Evolutionary conservation across 2,329 filamentous ascomycete genomes (phyloP), one percentile per base, ranked within the genome.

Genomic region (Fusarium sublunatum): DNA sequence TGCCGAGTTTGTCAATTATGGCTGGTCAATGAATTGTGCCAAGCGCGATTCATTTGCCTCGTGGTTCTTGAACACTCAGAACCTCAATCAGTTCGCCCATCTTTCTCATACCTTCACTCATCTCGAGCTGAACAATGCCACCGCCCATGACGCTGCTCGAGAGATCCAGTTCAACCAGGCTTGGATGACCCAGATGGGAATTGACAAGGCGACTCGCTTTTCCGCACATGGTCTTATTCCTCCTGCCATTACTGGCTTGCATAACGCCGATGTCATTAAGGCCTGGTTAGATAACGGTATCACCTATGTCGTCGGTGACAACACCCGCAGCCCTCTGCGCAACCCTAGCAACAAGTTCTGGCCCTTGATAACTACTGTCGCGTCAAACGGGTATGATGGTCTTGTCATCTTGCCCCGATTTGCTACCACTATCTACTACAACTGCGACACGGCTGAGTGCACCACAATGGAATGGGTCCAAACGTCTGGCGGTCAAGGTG

Each of bases 371-470:
- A 64, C 58, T 22, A 58, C 46, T 13, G 60, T 65, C 7, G 60
- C 51, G 2, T 44, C 22, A 12, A 65, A 65, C 15, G 62, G 62
- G 3, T 65, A 65, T 24, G 50, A 49, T 6, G 60, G 60, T 4
- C 35, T 65, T 0, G 51, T 53, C 9, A 53, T 65, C 11, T 12
- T 61, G 19, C 62, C 62, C 22, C 62, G 62, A 5, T 65, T 42
- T 28, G 53, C 62, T 2, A 65, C 62, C 15, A 59, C 60, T 5
- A 65, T 64, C 25, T 64, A 64, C 61, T 64, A 61, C 45, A 65
- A 65, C 39, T 65, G 62, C 39, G 53, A 54, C 9, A 63, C 46
- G 5, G 55, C 55, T 1, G 58, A 53, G 38, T 64, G 61, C 32
- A 59, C 53, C n/a, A 58, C 54, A 8, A 42, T 52, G 13, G 61